A percentile compares a stretch with the other conserved stretches of the same genome.
Conservation (phyloP, 2,329 filamentous ascomycete genomes). For the Pyrenophora seminiperda region DNA sequence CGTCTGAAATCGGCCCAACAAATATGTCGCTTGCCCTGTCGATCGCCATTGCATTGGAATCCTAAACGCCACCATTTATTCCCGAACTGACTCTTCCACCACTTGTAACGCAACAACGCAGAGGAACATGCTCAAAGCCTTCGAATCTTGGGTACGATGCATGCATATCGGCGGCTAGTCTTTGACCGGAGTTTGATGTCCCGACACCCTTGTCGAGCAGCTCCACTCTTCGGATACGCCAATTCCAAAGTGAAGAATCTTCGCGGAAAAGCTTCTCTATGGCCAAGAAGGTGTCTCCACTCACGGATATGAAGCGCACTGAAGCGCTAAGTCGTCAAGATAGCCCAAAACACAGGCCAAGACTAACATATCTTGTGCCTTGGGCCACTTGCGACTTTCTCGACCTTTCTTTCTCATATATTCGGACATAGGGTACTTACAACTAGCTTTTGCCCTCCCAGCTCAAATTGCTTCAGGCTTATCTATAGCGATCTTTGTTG, state of each 20-base stretch:
- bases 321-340: conserved; percentile 18
- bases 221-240: conserved; percentile 33
- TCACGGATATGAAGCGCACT: conserved; percentile 19
- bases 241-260: conserved; percentile 25
- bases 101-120: neutral
- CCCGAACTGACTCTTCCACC: conserved; percentile 5
- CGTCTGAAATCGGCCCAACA: conserved; percentile 9
- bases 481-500: neutral
- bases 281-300: conserved; percentile 18
- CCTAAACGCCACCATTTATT: conserved; percentile 13
- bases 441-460: neutral
- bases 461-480: neutral
- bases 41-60: conserved; percentile 13
- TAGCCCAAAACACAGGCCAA: conserved; percentile 19
- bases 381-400: conserved; percentile 10
- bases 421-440: neutral
- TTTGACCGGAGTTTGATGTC: conserved; percentile 10
- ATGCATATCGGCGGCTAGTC: neutral
- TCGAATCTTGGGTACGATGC: too few relatives aligned
- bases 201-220: conserved; percentile 23
- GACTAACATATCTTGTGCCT: conserved; percentile 13
- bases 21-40: neutral
- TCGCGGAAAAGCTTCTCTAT: conserved; percentile 39
- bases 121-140: too few relatives aligned
- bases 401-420: neutral